Conservation (phyloP, 768 basidiomycete genomes). For the Podaxis mareebaensis region DNA sequence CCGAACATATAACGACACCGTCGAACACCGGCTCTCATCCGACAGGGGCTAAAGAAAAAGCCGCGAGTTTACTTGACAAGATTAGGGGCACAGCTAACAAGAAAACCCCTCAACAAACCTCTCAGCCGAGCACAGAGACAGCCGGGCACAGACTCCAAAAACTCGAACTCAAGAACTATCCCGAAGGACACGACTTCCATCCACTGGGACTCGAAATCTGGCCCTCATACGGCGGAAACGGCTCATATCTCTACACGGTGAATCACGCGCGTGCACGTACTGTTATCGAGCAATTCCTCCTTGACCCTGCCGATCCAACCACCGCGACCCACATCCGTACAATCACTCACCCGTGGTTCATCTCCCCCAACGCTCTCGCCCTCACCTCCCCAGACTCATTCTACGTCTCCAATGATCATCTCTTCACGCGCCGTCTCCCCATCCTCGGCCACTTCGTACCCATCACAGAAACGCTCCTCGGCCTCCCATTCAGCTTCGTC, state of each 20-base stretch:
- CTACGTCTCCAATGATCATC: constrained; percentile 74
- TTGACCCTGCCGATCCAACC: constrained; percentile 45
- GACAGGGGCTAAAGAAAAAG: constrained; percentile 4
- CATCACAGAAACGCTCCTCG: constrained; percentile 53
- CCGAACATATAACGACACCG: constrained; percentile 20
- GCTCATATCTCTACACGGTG: constrained; percentile 62
- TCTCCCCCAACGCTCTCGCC: constrained; percentile 68
- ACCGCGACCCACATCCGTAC: constrained; percentile 60
- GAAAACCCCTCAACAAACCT: constrained; percentile 5
- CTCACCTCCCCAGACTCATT: constrained; percentile 67
- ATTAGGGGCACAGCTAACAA: constrained; percentile 9
- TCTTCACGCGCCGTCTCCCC: constrained; percentile 62
- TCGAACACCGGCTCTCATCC: background rate
- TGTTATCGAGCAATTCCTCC: constrained; percentile 66
- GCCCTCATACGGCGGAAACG: constrained; percentile 46
- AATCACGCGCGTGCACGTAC: constrained; percentile 67
- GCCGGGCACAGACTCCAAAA: constrained; percentile 32
- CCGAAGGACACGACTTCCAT: constrained; percentile 62
- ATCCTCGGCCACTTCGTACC: constrained; percentile 52
- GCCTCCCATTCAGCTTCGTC: constrained; percentile 60
- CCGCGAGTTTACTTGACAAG: constrained; percentile 17
- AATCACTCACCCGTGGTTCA: constrained; percentile 55
- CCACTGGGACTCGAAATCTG: constrained; percentile 66
- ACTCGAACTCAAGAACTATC: constrained; percentile 52
- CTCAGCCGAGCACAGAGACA: background rate